phyloP scores from a whole-genome alignment of 2,329 filamentous ascomycete species.

The Dothistroma pini region DNA sequence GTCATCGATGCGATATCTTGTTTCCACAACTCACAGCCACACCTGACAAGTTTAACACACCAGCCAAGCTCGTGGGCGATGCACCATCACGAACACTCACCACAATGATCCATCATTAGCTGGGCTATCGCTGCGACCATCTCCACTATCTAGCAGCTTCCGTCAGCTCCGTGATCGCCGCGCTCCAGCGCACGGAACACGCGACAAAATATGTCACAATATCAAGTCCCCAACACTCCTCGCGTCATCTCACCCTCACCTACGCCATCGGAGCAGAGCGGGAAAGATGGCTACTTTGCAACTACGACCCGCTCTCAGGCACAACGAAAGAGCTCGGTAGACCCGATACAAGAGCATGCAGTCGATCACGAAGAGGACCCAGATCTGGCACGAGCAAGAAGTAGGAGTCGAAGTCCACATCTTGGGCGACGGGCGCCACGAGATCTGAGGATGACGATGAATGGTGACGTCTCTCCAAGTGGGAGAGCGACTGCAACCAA shows the following conservation, averaged over 20 bases:
- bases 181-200: slow-evolving; percentile 4
- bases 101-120: neutral
- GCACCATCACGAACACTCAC: neutral
- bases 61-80: neutral
- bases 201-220: slow-evolving; percentile 36
- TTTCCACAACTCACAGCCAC: neutral
- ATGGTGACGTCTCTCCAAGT: slow-evolving; percentile 24
- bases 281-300: slow-evolving; percentile 61
- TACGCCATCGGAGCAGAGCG: slow-evolving; percentile 60
- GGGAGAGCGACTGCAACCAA: slow-evolving; percentile 14
- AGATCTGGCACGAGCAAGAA: slow-evolving; percentile 57
- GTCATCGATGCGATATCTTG: neutral
- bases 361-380: slow-evolving; percentile 41
- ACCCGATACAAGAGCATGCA: slow-evolving; percentile 59
- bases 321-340: slow-evolving; percentile 57
- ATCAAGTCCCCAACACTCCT: slow-evolving; percentile 68
- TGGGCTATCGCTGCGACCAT: neutral
- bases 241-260: slow-evolving; percentile 89
- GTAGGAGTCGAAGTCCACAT: slow-evolving; percentile 67
- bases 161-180: slow-evolving; percentile 3
- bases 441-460: slow-evolving; percentile 19
- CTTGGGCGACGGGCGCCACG: slow-evolving; percentile 31
- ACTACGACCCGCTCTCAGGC: slow-evolving; percentile 75
- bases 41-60: neutral
- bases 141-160: slow-evolving; percentile 5